Evolutionary conservation across 176 grass and related monocot genomes (phyloP), one percentile per base, ranked within the genome.

Genomic region (Oropetium thomaeum): DNA sequence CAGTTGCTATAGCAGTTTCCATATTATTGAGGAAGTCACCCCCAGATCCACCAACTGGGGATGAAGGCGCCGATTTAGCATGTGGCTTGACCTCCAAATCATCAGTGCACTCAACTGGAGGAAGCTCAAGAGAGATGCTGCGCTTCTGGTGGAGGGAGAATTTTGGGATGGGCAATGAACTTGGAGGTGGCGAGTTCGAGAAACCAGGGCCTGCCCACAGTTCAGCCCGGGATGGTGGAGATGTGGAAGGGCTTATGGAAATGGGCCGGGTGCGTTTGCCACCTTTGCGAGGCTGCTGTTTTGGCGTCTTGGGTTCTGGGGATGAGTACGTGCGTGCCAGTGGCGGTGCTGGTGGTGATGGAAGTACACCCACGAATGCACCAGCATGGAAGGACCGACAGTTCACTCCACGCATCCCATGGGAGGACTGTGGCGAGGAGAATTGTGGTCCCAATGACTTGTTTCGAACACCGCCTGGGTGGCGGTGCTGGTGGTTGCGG

Each of bases 1-100:
- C 88, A 0, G 92, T 96, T 2, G 86, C 92, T 31, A 84, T 64
- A 23, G 80, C 77, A 72, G 76, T 71, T 33, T 79, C 79, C 27
- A 68, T 62, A 52, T 79, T 76, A 10, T 55, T 74, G 68, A 82
- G 81, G 74, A 95, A 91, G 37, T 69, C 70, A 81, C 26, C 27
- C 1, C 61, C 62, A 7, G 71, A 83, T 22, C 78, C 85, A 68
- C 83, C 68, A 45, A 84, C 76, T 0, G 92, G 92, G 29, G 92
- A 95, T 67, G 92, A 86, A 58, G 92, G 92, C 10, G 85, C 92
- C 2, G 92, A 95, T 74, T 91, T 95, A 15, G 92, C 86, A 54
- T 83, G 47, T 0, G 13, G 79, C 2, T 48, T 78, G 31, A 89
- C 58, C 13, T 47, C 74, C 19, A 81, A 35, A 43, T 74, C 73